phyloP scores from a whole-genome alignment of 495 filamentous ascomycete species.

The Penicillium cinerascens region DNA sequence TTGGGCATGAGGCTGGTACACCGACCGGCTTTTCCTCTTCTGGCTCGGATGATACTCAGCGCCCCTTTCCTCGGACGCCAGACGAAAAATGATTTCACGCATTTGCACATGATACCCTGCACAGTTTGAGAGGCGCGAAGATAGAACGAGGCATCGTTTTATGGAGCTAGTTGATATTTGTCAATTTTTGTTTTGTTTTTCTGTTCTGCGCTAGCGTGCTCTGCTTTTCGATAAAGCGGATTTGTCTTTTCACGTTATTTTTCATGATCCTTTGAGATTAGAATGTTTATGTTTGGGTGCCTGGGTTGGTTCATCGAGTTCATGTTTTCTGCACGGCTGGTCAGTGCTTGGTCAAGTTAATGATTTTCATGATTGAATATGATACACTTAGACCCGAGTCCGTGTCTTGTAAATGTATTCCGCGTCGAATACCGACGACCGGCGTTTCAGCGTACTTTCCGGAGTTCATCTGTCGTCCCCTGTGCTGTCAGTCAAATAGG shows the following conservation, averaged over 20 bases:
- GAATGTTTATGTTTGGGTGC: too few species aligned
- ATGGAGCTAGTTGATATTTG: slow-evolving; percentile 1
- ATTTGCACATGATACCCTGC: slow-evolving; percentile 25
- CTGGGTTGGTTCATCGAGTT: background rate
- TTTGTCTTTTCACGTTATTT: background rate
- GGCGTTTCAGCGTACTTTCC: too few species aligned
- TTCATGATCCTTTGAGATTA: background rate
- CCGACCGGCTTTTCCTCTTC: slow-evolving; percentile 37
- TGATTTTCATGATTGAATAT: background rate
- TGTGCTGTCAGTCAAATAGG: too few species aligned
- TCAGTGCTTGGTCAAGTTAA: too few species aligned
- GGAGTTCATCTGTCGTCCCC: too few species aligned
- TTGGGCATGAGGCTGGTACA: slow-evolving; percentile 31
- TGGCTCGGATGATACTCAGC: slow-evolving; percentile 31
- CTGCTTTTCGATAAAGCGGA: background rate
- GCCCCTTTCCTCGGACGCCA: background rate
- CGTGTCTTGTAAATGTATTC: too few species aligned
- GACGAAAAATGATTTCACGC: slow-evolving; percentile 19
- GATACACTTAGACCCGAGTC: background rate
- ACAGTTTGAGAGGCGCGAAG: slow-evolving; percentile 16
- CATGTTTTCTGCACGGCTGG: background rate
- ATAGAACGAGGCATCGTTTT: slow-evolving; percentile 14
- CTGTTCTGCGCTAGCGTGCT: background rate
- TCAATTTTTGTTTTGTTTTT: slow-evolving; percentile 3
- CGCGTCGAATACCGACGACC: too few species aligned